Conservation (phyloP, 345 rosid genomes). For the Erucastrum elatum region DNA sequence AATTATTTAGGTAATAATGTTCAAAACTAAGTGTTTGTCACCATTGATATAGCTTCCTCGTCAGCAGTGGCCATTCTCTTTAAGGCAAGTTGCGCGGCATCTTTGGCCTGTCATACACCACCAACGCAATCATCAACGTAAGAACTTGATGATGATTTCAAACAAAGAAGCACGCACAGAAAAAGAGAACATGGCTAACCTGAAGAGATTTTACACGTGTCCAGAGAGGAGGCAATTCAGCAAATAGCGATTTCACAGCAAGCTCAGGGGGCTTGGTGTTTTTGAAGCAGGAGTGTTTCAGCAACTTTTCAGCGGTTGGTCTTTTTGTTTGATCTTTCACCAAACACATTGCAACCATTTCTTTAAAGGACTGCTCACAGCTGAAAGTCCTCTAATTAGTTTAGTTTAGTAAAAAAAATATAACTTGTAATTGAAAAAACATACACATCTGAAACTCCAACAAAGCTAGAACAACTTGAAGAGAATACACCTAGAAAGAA, state of each 20-base stretch:
- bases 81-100: slow-evolving; percentile 89
- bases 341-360: slow-evolving; percentile 99
- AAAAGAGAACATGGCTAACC: slow-evolving; percentile 44
- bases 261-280: slow-evolving; percentile 87
- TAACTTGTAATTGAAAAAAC: slow-evolving; percentile 7
- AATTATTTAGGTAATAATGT: background rate
- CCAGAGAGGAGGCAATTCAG: slow-evolving; percentile 89
- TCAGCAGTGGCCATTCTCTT: slow-evolving; percentile 97
- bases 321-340: slow-evolving; percentile 98
- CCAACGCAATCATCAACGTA: slow-evolving; percentile 26
- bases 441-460: background rate
- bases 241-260: slow-evolving; percentile 72
- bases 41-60: slow-evolving; percentile 95
- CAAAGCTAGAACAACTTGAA: background rate
- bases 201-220: slow-evolving; percentile 93
- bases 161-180: slow-evolving; percentile 22
- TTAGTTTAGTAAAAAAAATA: slow-evolving; percentile 33
- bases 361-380: slow-evolving; percentile 99
- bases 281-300: slow-evolving; percentile 92
- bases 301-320: slow-evolving; percentile 93
- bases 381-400: slow-evolving; percentile 90
- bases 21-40: slow-evolving; percentile 34
- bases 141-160: background rate
- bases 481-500: slow-evolving; percentile 61
- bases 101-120: slow-evolving; percentile 71